Evolutionary conservation across 2,329 filamentous ascomycete species (phyloP), one percentile per base, ranked within the genome.

Genomic region (Cladophialophora psammophila): DNA sequence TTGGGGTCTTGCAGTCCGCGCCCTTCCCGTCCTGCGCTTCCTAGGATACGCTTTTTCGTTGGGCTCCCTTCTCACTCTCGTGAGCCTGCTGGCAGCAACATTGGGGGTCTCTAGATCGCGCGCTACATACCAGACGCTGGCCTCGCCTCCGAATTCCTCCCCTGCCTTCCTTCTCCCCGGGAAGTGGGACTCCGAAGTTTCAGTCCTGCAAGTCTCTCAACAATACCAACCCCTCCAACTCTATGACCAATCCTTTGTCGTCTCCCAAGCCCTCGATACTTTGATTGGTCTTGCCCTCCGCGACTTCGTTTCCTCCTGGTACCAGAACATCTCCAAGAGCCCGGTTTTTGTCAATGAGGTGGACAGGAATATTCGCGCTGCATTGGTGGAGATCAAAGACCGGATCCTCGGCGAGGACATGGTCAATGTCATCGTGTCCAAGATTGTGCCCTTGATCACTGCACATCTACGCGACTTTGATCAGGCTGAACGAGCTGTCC

Each of bases 281-380:
- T 80, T 98, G 36, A 85, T 99, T 53, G 87, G 90, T 59, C 82
- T 93, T 60, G 87, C 96, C 60, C 80, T 93, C 70, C 87, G 91
- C 70, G 93, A 97, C 77, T 97, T 96, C 76, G 88, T 99, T 65
- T 87, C 86, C 65, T 90, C 90, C 55, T 99, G 95, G 95, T 98
- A 97, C 78, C 86, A 85, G 36, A 87, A 88, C 74, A 97, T 99
- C 76, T 97, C 92, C 80, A 86, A 84, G 69, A 93, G 90, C 74
- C 88, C 90, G 1, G 85, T 87, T 0, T 99, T 99, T 74, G 84
- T 90, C 64, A 91, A 97, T 77, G 91, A 97, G 79, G 90, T 98
- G 65, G 94, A 99, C 78, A 88, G 86, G 71, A 86, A 88, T 4
- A 87, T 97, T 71, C 88, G 95, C 54, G 81, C 86, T 67, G 92